Base-by-base conservation (phyloP, 106 monocot genomes). In the Alisma plantagoaquatica region DNA sequence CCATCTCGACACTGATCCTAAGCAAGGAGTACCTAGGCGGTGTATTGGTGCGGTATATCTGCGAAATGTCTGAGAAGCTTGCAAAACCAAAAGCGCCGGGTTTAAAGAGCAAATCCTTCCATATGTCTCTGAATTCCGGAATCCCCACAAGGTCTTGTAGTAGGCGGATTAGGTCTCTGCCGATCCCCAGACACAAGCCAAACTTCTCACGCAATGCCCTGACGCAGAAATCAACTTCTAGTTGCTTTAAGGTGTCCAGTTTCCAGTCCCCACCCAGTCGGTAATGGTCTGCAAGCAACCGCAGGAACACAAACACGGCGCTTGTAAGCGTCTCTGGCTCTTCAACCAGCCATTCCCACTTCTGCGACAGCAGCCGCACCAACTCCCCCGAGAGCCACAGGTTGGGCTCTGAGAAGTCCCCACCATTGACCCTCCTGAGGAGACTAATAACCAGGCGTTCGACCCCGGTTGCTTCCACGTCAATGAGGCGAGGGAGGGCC, bases 231-330 rank as follows among this genome's bases (percentile, higher is more conserved):
- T 30, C 62, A 18, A 86, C 53, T 76, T 85, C 81, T 49, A 66
- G 46, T 12, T 31, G 47, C 63, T 84, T 88, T 51, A 88, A 62
- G 19, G 27, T 32, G 6, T 75, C 79, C 20, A 80, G 38, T 10
- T 61, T 66, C 10, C 9, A 9, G 10, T 53, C 56, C 4, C 69
- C 67, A 8, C 30, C 28, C 12, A 89, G 42, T 45, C 81, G 70
- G n/a, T 72, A 81, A 32, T 89, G 89, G 41, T 85, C 89, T 9
- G 82, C 31, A 0, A 90, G 63, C 56, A 89, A 70, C 7, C 98
- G 70, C 31, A 98, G 74, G 31, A 47, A 89, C 7, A 69, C 64
- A 43, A 69, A 90, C 28, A 85, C 27, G 1, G 63, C 62, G 35
- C 71, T 69, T 2, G 69, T 46, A 1, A 83, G 61, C 2, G 83